Conservation (phyloP, 345 rosid species). For the Anacardium occidentale region DNA sequence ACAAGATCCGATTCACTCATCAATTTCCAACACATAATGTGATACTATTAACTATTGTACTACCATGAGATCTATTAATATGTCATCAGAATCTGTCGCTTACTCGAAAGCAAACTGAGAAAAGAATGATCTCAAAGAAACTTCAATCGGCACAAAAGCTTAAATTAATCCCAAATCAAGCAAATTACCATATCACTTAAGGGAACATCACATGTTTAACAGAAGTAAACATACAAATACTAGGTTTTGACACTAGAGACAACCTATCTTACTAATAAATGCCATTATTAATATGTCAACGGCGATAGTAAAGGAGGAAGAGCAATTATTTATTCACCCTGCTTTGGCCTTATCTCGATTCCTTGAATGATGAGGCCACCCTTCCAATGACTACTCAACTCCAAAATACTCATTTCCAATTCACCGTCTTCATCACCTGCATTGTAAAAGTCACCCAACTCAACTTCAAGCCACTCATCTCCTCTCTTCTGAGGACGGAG, state of each 20-base stretch:
- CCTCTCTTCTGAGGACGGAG: slow-evolving; percentile 39
- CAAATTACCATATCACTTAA: not conserved
- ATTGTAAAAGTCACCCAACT: slow-evolving; percentile 48
- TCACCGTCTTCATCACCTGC: slow-evolving; percentile 33
- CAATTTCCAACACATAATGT: too few species aligned
- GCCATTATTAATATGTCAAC: not conserved
- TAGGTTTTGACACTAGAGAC: not conserved
- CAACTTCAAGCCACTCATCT: slow-evolving; percentile 68
- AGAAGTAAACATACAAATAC: too few species aligned
- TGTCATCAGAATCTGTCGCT: too few species aligned
- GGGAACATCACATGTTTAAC: not conserved
- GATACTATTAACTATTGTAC: too few species aligned
- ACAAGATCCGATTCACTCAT: too few species aligned
- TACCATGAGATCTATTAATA: too few species aligned
- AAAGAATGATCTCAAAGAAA: too few species aligned
- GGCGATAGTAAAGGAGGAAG: not conserved
- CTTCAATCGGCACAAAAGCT: not conserved
- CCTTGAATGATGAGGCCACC: slow-evolving; percentile 61
- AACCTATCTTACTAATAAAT: too few species aligned
- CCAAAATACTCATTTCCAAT: slow-evolving; percentile 43
- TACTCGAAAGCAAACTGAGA: too few species aligned
- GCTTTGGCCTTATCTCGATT: slow-evolving; percentile 56
- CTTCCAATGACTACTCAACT: slow-evolving; percentile 48
- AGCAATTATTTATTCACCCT: slow-evolving; percentile 14
- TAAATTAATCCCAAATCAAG: not conserved